phyloP scores from a whole-genome alignment of 495 filamentous ascomycete genomes.

The Aspergillus coremiiformis region DNA sequence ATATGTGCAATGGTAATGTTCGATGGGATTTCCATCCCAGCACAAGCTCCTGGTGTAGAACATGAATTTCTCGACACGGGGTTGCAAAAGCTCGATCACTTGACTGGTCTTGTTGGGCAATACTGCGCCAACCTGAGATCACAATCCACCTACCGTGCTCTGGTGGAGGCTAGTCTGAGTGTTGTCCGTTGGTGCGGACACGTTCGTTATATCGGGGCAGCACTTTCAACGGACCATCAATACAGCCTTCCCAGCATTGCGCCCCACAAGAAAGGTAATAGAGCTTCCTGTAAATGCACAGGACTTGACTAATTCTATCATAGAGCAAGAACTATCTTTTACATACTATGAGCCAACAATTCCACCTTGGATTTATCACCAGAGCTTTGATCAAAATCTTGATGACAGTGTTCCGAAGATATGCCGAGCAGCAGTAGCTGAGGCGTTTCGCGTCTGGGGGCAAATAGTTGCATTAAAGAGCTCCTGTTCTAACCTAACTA shows the following conservation, averaged over 20 bases:
- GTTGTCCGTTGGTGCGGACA: constrained; percentile 19
- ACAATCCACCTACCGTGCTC: constrained; percentile 12
- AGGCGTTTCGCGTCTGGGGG: constrained; percentile 16
- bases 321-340: neutral
- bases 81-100: neutral
- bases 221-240: constrained; percentile 9
- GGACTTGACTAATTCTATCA: neutral
- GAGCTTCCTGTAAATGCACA: neutral
- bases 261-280: neutral
- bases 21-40: constrained; percentile 16
- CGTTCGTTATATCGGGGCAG: constrained; percentile 21
- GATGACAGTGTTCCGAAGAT: constrained; percentile 10
- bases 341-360: neutral
- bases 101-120: constrained; percentile 12
- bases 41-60: neutral
- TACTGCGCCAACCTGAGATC: constrained; percentile 17
- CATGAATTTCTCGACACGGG: neutral
- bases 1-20: constrained; percentile 15
- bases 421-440: constrained; percentile 12
- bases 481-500: neutral
- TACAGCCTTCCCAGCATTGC: constrained; percentile 6
- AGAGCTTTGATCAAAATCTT: neutral
- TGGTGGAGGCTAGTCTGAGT: constrained; percentile 18
- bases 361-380: neutral
- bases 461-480: constrained; percentile 13